Base-by-base conservation (phyloP, 495 filamentous ascomycete species). In the Aspergillus hancockii region DNA sequence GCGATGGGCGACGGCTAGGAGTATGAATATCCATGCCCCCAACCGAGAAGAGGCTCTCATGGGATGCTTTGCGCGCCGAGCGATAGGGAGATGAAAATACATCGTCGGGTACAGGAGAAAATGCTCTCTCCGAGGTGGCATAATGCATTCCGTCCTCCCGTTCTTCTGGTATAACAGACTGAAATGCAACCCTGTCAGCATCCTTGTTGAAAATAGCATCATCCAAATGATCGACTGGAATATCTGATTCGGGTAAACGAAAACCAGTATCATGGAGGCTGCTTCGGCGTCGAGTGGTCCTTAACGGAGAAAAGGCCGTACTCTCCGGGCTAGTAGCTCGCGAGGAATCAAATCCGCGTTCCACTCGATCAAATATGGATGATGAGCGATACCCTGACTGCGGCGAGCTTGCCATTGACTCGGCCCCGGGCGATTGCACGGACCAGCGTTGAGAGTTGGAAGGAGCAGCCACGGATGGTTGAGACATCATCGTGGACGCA, bases 401-500 rank as follows among this genome's bases (percentile, higher is more conserved):
- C 4, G 93, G 93, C 3, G 93, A 96, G 66, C 85, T 92, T 4
- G 92, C 85, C n/a, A 86, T 75, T 0, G 93, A 93, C 10, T 90
- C 91, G 0, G 81, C 64, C 4, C 81, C 75, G n/a, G 88, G 84
- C 8, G 88, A 87, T 49, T 88, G 81, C 12, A 83, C 66, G 0
- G 90, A 91, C 85, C 86, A 91, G 22, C 84, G 81, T 31, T 81
- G 76, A 2, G 76, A 68, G 60, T 80, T 31, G 60, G 79, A 70
- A 60, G 84, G 78, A 58, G 89, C 78, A 14, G 85, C 83, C 63
- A 82, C 82, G 16, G 86, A 81, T 12, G 88, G 84, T 59, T 87
- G 85, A 40, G 87, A 82, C 28, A 89, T 65, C 18, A 88, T 85
- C 4, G 83, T 79, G 30, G 82, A 79, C 45, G 79, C 73, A 25